phyloP scores from a whole-genome alignment of 768 basidiomycete genomes.

The Leccinum pellstonianum region DNA sequence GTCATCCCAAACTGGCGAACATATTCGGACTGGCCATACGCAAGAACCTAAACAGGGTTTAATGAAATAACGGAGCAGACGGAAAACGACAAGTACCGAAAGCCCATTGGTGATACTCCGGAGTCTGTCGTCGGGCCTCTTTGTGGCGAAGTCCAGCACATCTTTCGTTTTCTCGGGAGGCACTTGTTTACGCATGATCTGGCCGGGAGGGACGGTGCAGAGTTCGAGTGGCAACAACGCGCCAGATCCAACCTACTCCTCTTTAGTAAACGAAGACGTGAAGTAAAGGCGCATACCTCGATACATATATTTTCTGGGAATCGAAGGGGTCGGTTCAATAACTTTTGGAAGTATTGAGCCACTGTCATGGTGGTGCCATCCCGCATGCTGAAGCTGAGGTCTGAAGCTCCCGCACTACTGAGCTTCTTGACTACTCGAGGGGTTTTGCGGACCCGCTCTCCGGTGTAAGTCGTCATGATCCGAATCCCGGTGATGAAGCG shows the following conservation, averaged over 20 bases:
- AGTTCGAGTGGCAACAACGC: constrained; percentile 69
- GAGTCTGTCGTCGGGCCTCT: constrained; percentile 57
- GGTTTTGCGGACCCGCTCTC: constrained; percentile 37
- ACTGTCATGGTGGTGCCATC: constrained; percentile 58
- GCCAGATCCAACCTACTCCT: constrained; percentile 52
- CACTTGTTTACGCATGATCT: constrained; percentile 71
- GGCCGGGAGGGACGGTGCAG: constrained; percentile 60
- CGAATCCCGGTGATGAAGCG: constrained; percentile 56
- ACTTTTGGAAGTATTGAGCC: constrained; percentile 57
- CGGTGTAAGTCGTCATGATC: constrained; percentile 43
- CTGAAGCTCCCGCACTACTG: constrained; percentile 50
- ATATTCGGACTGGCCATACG: constrained; percentile 74
- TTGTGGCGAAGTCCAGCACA: constrained; percentile 66
- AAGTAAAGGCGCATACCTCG: constrained; percentile 46
- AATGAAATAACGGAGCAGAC: neutral
- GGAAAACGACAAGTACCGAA: constrained; percentile 35
- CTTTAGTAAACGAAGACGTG: constrained; percentile 21
- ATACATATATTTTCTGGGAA: constrained; percentile 66
- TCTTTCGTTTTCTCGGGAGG: constrained; percentile 63
- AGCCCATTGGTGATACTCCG: constrained; percentile 53
- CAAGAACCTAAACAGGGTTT: constrained; percentile 44
- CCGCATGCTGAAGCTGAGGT: constrained; percentile 53
- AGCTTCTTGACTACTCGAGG: constrained; percentile 66
- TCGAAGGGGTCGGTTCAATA: constrained; percentile 51
- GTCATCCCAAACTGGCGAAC: constrained; percentile 71